Evolutionary conservation across 345 rosid genomes (phyloP), one percentile per base, ranked within the genome.

Genomic region (Dimocarpus longan): DNA sequence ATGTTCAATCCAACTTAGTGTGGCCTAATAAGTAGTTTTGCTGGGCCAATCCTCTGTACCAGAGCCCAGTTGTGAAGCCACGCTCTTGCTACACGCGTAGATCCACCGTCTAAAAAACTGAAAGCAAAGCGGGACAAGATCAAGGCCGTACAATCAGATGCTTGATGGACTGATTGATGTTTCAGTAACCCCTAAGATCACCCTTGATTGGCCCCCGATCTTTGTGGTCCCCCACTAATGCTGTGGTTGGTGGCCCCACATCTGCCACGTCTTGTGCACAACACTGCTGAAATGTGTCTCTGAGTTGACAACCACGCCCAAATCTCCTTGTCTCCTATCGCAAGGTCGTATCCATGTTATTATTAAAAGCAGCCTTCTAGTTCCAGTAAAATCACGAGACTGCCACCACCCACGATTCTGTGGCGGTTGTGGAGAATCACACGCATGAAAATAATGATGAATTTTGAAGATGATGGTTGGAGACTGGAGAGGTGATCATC

Each of bases 361-460:
- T 52, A 7, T 5, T 54, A 16, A 54, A 16, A 54, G n/a, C 18
- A 54, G 59, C n/a, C 59, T 54, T 16, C 7, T 54, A 5, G 59
- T 54, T 16, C 59, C 6, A 3, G 59, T 16, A 54, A 54, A 40
- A 68, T 68, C 5, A 68, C 71, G 24, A 68, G 71, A 68, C 16
- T 68, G 28, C 71, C 71, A 68, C 16, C 26, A 0, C 3, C 10
- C 8, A 2, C 19, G 8, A 1, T 13, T 0, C 18, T 37, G 21
- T 19, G 9, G 1, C 5, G 50, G 19, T 68, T 42, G 43, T 64
- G 42, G 19, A 40, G 21, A 11, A 37, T 19, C 15, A 19, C 71
- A 68, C 71, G 71, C 71, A 42, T 60, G 65, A 21, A 59, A 21
- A 21, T 10, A 60, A 60, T 21, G 65, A 60, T 21, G 65, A 60